Base-by-base conservation (phyloP, 768 basidiomycete species). In the Trametes gibbosa region DNA sequence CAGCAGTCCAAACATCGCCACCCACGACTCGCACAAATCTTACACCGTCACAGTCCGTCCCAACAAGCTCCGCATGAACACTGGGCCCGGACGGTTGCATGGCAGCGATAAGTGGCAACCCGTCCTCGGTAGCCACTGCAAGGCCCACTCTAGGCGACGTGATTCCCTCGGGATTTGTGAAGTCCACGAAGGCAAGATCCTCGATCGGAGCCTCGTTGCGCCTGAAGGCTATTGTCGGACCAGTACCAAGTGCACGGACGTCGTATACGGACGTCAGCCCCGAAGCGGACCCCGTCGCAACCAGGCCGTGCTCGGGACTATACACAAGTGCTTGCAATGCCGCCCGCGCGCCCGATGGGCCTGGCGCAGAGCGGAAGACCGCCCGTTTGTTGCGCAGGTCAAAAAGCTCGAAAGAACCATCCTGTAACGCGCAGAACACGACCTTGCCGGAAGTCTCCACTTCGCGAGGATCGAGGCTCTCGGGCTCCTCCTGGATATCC, bases 41-140 rank as follows among this genome's bases (percentile, higher is more conserved):
- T 27, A 85, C 80, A 8, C 81, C 76, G 67, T 88, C 86, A 64
- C 85, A 86, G 55, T 88, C 84, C 27, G 75, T 75, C 1, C 85
- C 86, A 0, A 82, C 76, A 3, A 86, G 71, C 64, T 89, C 87
- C 13, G 74, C 74, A 13, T 66, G 61, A 0, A 74, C 69, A 5
- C 46, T 41, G 2, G 80, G 77, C 6, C 79, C 81, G 29, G 76
- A 75, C 0, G 77, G 71, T 0, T 71, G 65, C 2, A 84, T 63
- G 39, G 69, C 71, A 0, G 81, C 81, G 17, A 84, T 66, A 63
- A 79, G 87, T 0, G 86, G 83, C 34, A 88, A 72, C 1, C 86
- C 87, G 66, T 87, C 86, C 42, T 77, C 75, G 0, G 82, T 81
- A 2, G 79, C 81, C 1, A 86, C 74, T 2, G 75, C 78, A 49